These are phyloP conservation scores for Macrophomina tecta DNA, from an alignment of 2,329 filamentous ascomycete species.

Conservation along the genomic window DNA sequence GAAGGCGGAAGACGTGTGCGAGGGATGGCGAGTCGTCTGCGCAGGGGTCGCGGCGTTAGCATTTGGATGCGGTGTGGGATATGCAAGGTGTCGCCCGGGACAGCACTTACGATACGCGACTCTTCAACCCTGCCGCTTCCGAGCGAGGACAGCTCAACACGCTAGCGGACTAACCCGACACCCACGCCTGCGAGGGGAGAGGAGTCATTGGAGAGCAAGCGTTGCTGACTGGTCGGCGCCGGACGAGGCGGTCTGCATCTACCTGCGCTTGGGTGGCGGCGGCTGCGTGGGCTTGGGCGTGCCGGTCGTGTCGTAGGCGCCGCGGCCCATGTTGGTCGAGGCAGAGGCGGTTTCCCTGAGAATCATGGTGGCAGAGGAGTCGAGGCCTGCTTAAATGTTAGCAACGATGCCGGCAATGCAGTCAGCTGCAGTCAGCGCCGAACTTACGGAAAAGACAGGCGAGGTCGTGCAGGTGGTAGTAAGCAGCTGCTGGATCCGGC, in stretches of 20 bases:
- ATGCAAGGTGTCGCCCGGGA: slow-evolving; percentile 28
- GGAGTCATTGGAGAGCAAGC: slow-evolving; percentile 18
- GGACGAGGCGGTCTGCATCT: slow-evolving; percentile 2
- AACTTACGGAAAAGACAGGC: slow-evolving; percentile 30
- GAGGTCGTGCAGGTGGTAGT: slow-evolving; percentile 6
- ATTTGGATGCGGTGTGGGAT: slow-evolving; percentile 10
- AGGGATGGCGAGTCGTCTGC: slow-evolving; percentile 28
- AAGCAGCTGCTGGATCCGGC: slow-evolving; percentile 2
- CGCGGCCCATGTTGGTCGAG: slow-evolving; percentile 55
- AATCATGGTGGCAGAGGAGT: slow-evolving; percentile 45
- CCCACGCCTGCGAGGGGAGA: slow-evolving; percentile 27
- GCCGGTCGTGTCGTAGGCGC: slow-evolving; percentile 57
- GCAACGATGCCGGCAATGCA: slow-evolving; percentile 27
- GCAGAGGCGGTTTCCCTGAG: slow-evolving; percentile 46
- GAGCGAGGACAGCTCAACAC: slow-evolving; percentile 20
- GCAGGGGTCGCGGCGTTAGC: slow-evolving; percentile 22
- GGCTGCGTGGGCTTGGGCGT: slow-evolving; percentile 53
- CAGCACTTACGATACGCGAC: slow-evolving; percentile 24
- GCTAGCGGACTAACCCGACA: slow-evolving; percentile 18
- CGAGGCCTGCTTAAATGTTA: slow-evolving; percentile 38
- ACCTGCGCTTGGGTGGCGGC: slow-evolving; percentile 48
- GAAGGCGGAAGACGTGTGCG: slow-evolving; percentile 25
- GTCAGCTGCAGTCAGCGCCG: slow-evolving; percentile 28
- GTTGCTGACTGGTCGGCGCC: slow-evolving; percentile 13
- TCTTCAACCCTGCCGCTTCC: slow-evolving; percentile 20